A percentile compares a stretch with the other conserved stretches of the same genome.
Evolutionary conservation across 1,284 basidiomycete genomes (phyloP).

Genomic region (Cryptococcus floricola): DNA sequence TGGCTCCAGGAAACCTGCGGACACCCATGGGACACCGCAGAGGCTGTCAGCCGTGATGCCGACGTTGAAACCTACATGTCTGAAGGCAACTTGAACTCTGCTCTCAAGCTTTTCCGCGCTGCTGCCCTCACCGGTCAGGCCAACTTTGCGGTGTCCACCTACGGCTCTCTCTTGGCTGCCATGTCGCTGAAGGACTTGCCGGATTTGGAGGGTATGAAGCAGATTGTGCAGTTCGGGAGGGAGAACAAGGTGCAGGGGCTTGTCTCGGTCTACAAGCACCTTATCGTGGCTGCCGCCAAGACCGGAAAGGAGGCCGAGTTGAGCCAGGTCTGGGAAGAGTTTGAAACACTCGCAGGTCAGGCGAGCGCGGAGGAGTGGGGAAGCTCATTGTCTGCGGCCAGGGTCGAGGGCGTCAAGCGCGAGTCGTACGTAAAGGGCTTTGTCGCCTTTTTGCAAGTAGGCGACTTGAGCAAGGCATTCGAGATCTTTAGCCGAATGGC

Average conservation of each 20-base stretch:
- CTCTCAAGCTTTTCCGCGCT: conserved; percentile 68
- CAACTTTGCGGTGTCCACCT: conserved; percentile 51
- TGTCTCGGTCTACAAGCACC: conserved; percentile 54
- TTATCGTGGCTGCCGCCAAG: conserved; percentile 62
- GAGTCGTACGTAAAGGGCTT: conserved; percentile 59
- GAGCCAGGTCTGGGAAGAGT: conserved; percentile 66
- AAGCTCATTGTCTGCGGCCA: neutral
- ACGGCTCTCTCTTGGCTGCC: conserved; percentile 61
- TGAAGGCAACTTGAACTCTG: conserved; percentile 69
- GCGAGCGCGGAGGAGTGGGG: conserved; percentile 8
- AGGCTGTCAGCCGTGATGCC: conserved; percentile 7
- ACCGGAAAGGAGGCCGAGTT: conserved; percentile 59
- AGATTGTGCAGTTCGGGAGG: conserved; percentile 67
- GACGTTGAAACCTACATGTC: conserved; percentile 28
- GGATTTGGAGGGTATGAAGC: conserved; percentile 62
- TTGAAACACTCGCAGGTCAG: conserved; percentile 49
- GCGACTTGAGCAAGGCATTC: conserved; percentile 62
- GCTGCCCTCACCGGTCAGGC: conserved; percentile 43
- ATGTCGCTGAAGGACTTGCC: conserved; percentile 56
- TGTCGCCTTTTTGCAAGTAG: conserved; percentile 65
- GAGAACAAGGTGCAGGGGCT: conserved; percentile 34
- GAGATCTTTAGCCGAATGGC: conserved; percentile 71
- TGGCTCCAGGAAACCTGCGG: conserved; percentile 19
- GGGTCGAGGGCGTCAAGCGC: neutral
- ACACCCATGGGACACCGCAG: conserved; percentile 5